Conservation (phyloP, 106 monocot species). For the Gastrodia elata region DNA sequence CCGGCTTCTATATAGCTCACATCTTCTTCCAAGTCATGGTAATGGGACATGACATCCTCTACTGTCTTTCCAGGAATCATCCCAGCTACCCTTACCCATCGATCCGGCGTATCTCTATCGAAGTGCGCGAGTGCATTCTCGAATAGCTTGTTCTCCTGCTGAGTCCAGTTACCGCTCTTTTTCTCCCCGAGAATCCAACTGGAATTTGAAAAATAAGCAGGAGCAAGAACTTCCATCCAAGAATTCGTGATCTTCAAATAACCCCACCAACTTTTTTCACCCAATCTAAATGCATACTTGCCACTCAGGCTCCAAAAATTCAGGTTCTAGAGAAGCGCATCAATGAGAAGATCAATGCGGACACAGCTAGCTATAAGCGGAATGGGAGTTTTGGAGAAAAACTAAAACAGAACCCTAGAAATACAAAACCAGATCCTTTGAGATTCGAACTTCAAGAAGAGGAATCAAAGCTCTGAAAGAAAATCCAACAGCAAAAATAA, state of each 20-base stretch:
- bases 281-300: not conserved
- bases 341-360: constrained; percentile 4
- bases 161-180: constrained; percentile 22
- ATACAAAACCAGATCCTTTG: not conserved
- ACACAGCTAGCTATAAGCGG: not conserved
- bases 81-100: constrained; percentile 35
- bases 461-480: not conserved
- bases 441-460: constrained; percentile 4
- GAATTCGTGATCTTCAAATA: constrained; percentile 8
- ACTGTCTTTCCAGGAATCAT: constrained; percentile 41
- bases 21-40: constrained; percentile 35
- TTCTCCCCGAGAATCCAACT: constrained; percentile 17
- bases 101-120: constrained; percentile 32
- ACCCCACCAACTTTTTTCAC: not conserved
- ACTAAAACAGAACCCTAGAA: constrained; percentile 5
- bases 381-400: not conserved
- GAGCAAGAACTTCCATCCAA: constrained; percentile 13
- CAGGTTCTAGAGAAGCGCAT: not conserved
- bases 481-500: constrained; percentile 6
- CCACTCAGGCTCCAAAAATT: not conserved
- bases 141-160: constrained; percentile 50
- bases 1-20: constrained; percentile 51
- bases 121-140: constrained; percentile 36
- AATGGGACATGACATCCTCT: constrained; percentile 31
- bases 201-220: constrained; percentile 24